Base-by-base conservation (phyloP, 164 flowering plant species). In the Saururus chinensis region DNA sequence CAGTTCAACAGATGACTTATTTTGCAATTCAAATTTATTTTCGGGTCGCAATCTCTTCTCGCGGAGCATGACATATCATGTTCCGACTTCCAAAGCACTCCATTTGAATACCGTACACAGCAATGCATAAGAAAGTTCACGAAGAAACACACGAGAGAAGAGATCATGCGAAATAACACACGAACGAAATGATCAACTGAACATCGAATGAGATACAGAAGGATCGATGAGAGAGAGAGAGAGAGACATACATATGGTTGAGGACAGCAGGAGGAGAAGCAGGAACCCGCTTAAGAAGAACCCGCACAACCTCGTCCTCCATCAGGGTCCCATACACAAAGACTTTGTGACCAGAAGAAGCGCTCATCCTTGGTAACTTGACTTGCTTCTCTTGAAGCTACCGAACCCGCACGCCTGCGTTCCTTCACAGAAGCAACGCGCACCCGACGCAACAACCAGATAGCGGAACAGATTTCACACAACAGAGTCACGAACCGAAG, bases 241-340 rank as follows among this genome's bases (percentile, higher is more conserved):
- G 63, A 69, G 60, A 45, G 68, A 55, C 62, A 67, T 57, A 87
- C 95, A 55, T 77, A 79, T 60, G 61, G 55, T 76, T 49, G 70
- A 92, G 96, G 66, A 72, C 21, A 55, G 96, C 96, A 1, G 85
- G 72, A 57, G 87, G 78, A 42, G 85, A 72, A 3, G 48, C 63
- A 60, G 98, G 96, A 56, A 87, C 67, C 25, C 98, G 96, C 20
- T 82, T 82, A 64, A 92, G 61, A 48, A 92, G 83, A 24, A 73
- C 79, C 0, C 69, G 75, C 19, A 89, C 96, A n/a, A 92, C 90
- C 56, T 89, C 95, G 55, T 89, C 95, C 0, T 88, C 81, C 48
- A 87, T 48, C 26, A 89, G 79, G 68, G 89, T 88, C 40, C 98
- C 98, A 60, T 92, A 92, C 17, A 92, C 98, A 81, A 92, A 92